These are phyloP conservation scores for Delonix regia DNA, from an alignment of 306 rosid species.

Conservation along the genomic window DNA sequence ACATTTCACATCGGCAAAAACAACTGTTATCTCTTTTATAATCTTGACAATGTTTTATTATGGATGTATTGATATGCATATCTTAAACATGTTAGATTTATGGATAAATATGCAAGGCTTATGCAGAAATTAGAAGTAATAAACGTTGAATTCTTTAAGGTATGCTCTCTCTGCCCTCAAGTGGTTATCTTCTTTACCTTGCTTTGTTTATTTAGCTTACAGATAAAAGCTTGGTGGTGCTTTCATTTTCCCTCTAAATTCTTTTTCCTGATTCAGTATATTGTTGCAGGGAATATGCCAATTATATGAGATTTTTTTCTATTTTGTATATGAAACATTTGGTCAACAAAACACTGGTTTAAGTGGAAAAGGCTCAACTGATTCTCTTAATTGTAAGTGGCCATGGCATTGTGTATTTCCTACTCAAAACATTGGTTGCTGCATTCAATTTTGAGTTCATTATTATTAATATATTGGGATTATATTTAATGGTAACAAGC, in stretches of 20 bases:
- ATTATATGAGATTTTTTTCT: conserved; percentile 81
- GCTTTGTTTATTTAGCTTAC: conserved; percentile 25
- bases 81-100: conserved; percentile 66
- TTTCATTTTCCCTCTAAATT: conserved; percentile 43
- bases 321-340: conserved; percentile 79
- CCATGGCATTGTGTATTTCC: conserved; percentile 39
- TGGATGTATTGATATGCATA: conserved; percentile 44
- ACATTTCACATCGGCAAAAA: conserved; percentile 22
- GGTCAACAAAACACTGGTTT: conserved; percentile 71
- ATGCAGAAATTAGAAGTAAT: conserved; percentile 91
- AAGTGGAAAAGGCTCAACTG: conserved; percentile 69
- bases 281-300: conserved; percentile 96
- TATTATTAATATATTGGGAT: conserved; percentile 28
- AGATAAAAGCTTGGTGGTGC: conserved; percentile 33
- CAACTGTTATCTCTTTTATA: conserved; percentile 6
- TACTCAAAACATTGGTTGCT: conserved; percentile 33
- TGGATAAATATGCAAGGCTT: conserved; percentile 98
- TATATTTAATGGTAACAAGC: conserved; percentile 46
- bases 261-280: conserved; percentile 65
- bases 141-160: conserved; percentile 91
- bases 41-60: conserved; percentile 15
- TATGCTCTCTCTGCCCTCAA: conserved; percentile 40
- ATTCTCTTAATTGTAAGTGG: conserved; percentile 74
- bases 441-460: conserved; percentile 39
- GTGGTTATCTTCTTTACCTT: conserved; percentile 22